Conservation (phyloP, 202 grass and related monocot species). For the Dendrocalamus latiflorus region DNA sequence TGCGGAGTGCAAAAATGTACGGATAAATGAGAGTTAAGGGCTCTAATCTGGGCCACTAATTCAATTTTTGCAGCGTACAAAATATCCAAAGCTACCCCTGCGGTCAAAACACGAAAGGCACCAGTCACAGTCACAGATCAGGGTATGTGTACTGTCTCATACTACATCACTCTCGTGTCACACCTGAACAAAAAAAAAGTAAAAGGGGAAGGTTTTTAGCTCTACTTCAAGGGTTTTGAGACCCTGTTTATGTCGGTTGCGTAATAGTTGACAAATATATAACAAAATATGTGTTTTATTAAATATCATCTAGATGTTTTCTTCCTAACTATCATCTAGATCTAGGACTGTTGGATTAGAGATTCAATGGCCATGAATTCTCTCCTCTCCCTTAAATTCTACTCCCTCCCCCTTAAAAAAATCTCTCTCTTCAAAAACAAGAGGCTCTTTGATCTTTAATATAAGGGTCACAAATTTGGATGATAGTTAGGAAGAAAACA, state of each 20-base stretch:
- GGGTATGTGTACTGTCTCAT: background rate
- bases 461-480: too few species aligned
- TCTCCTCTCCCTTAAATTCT: too few species aligned
- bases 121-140: background rate
- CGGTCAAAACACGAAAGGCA: constrained; percentile 33
- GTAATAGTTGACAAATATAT: background rate
- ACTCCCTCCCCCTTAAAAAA: too few species aligned
- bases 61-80: constrained; percentile 13
- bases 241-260: background rate
- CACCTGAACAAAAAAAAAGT: background rate
- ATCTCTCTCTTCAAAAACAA: too few species aligned
- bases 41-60: constrained; percentile 39
- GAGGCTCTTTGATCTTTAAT: too few species aligned
- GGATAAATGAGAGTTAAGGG: constrained; percentile 2
- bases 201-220: background rate
- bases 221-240: background rate
- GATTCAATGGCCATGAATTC: too few species aligned
- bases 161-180: constrained; percentile 30
- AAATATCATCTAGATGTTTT: too few species aligned
- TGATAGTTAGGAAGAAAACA: too few species aligned
- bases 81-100: constrained; percentile 22
- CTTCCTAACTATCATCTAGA: too few species aligned
- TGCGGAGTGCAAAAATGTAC: background rate
- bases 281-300: background rate
- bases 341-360: too few species aligned